phyloP scores from a whole-genome alignment of 2,329 filamentous ascomycete species.

The Pyrenophora graminea region DNA sequence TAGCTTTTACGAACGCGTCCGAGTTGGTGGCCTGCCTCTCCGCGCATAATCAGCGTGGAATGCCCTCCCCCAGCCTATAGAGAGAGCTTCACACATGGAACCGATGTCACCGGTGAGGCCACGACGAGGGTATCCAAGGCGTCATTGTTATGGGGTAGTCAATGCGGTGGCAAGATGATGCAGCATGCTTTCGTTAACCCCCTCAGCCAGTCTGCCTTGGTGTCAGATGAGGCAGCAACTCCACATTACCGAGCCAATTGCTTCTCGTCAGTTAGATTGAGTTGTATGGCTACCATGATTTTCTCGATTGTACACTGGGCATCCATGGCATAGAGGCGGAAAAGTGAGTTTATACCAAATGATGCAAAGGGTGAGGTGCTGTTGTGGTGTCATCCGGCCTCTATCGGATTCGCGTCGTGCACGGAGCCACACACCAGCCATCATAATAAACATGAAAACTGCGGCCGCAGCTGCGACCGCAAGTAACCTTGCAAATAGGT shows the following conservation, averaged over 20 bases:
- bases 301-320: slow-evolving; percentile 18
- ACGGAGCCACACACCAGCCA: slow-evolving; percentile 39
- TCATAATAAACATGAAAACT: slow-evolving; percentile 41
- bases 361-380: slow-evolving; percentile 30
- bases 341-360: slow-evolving; percentile 24
- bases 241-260: slow-evolving; percentile 40
- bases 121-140: slow-evolving; percentile 29
- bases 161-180: slow-evolving; percentile 42
- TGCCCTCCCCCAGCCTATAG: slow-evolving; percentile 35
- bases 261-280: slow-evolving; percentile 34
- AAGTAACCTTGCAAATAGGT: slow-evolving; percentile 38
- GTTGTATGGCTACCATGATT: slow-evolving; percentile 8
- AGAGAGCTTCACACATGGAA: slow-evolving; percentile 41
- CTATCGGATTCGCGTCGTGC: slow-evolving; percentile 35
- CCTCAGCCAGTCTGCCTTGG: slow-evolving; percentile 36
- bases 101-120: slow-evolving; percentile 43
- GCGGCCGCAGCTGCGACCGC: slow-evolving; percentile 37
- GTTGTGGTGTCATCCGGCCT: slow-evolving; percentile 33
- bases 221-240: slow-evolving; percentile 30
- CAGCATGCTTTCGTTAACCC: slow-evolving; percentile 33
- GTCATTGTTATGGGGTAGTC: slow-evolving; percentile 25
- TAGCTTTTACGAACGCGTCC: slow-evolving; percentile 39
- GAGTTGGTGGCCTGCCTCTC: slow-evolving; percentile 34
- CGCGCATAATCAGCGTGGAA: slow-evolving; percentile 35
- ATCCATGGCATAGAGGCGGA: slow-evolving; percentile 17